Evolutionary conservation across 768 basidiomycete genomes (phyloP).

Genomic region (Russula earlei): DNA sequence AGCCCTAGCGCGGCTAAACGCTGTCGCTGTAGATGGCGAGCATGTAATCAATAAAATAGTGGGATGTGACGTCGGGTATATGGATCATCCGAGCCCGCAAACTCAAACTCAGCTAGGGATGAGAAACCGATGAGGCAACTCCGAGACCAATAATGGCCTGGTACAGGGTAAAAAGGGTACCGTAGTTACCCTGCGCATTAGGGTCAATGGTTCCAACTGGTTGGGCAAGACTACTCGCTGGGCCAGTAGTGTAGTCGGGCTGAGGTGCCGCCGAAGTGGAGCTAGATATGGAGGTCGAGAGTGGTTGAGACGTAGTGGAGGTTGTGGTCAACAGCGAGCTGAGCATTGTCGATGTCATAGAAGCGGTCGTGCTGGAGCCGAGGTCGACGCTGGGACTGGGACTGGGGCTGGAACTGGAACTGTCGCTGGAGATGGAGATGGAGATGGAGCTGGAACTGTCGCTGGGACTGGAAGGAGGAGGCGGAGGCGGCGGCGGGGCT

Average conservation of each 20-base stretch:
- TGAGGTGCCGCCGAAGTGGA: neutral
- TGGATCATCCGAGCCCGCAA: neutral
- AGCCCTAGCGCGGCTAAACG: neutral
- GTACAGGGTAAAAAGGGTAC: neutral
- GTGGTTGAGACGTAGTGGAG: neutral
- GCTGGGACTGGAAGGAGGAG: no score
- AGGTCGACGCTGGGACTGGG: neutral
- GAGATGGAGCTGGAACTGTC: no score
- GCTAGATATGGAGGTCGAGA: neutral
- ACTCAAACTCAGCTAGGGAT: neutral
- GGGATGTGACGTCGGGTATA: constrained; percentile 9
- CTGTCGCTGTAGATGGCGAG: neutral
- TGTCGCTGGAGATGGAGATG: no score
- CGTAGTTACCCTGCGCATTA: neutral
- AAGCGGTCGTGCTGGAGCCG: neutral
- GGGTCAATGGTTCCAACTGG: neutral
- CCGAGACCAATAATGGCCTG: neutral
- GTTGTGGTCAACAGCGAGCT: neutral
- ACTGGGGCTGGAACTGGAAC: neutral
- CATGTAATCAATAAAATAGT: constrained; percentile 5
- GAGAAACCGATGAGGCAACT: neutral
- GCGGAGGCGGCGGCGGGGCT: no score
- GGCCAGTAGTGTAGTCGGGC: neutral
- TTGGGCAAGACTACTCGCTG: neutral
- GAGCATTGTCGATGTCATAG: neutral